Evolutionary conservation across 2,329 filamentous ascomycete genomes (phyloP).

Genomic region (Dothiorella sarmentorum): DNA sequence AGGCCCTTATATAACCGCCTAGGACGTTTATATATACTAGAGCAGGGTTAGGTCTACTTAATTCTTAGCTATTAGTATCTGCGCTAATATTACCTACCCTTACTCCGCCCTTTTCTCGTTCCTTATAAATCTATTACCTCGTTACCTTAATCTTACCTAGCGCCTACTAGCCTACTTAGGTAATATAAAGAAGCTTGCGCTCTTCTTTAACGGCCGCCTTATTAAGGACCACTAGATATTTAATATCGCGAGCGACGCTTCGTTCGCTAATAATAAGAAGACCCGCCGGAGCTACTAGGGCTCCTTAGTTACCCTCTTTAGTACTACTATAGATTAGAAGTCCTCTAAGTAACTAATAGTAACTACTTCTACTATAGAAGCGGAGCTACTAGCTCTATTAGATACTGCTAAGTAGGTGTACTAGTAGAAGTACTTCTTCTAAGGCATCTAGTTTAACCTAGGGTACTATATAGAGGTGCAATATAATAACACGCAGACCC

Average conservation of each 20-base stretch:
- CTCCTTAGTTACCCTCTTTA: slow-evolving; percentile 26
- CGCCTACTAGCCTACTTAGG: slow-evolving; percentile 19
- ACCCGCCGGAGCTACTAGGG: slow-evolving; percentile 24
- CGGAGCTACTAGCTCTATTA: slow-evolving; percentile 22
- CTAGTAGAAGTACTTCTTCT: slow-evolving; percentile 21
- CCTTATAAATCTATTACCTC: slow-evolving; percentile 20
- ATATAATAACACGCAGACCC: no score
- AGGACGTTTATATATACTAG: slow-evolving; percentile 21
- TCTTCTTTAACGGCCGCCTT: slow-evolving; percentile 17
- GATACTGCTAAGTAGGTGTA: slow-evolving; percentile 11
- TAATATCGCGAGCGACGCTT: slow-evolving; percentile 19
- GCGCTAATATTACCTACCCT: slow-evolving; percentile 21
- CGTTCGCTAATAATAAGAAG: slow-evolving; percentile 21
- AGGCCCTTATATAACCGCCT: slow-evolving; percentile 9
- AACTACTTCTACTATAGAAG: slow-evolving; percentile 25
- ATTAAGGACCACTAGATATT: slow-evolving; percentile 14
- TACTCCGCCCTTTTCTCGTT: slow-evolving; percentile 21
- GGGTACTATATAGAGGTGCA: not conserved
- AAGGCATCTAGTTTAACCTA: slow-evolving; percentile 19
- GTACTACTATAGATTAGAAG: slow-evolving; percentile 24
- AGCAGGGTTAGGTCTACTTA: slow-evolving; percentile 22
- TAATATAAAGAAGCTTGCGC: slow-evolving; percentile 6
- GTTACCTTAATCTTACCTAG: slow-evolving; percentile 21
- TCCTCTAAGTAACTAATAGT: slow-evolving; percentile 20
- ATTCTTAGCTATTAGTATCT: slow-evolving; percentile 19